Conservation (phyloP, 164 flowering plant genomes). For the Paratinospora sagittata region DNA sequence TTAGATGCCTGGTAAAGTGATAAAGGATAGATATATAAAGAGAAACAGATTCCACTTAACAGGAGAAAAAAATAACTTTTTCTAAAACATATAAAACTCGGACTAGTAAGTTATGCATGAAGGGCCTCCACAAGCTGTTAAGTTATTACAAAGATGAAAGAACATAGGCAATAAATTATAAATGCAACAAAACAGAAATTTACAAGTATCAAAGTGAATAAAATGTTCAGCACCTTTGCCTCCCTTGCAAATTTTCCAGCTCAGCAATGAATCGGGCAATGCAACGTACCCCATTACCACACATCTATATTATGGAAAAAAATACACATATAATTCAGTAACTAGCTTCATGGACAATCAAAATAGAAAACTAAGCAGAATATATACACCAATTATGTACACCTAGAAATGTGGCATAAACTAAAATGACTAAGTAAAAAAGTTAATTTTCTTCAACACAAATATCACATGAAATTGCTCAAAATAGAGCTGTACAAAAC, state of each 20-base stretch:
- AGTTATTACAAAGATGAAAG: too few relatives aligned
- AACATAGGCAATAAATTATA: too few relatives aligned
- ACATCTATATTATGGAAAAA: slow-evolving; percentile 51
- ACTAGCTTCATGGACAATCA: slow-evolving; percentile 3
- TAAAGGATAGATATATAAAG: too few relatives aligned
- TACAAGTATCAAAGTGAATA: not conserved
- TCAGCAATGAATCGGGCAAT: slow-evolving; percentile 86
- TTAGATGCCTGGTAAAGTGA: too few relatives aligned
- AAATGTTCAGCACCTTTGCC: slow-evolving; percentile 47
- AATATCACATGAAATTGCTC: not conserved
- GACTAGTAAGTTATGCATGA: too few relatives aligned
- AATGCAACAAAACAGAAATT: not conserved
- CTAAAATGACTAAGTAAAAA: not conserved
- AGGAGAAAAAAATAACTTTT: too few relatives aligned
- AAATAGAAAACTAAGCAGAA: not conserved
- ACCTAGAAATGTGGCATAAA: not conserved
- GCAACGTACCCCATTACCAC: slow-evolving; percentile 98
- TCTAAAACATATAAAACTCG: too few relatives aligned
- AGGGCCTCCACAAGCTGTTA: too few relatives aligned
- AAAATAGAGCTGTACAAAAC: not conserved
- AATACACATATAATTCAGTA: not conserved
- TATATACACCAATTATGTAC: not conserved
- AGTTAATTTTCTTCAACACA: not conserved
- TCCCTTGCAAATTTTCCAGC: slow-evolving; percentile 72
- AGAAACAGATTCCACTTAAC: too few relatives aligned